phyloP scores from a whole-genome alignment of 176 grass and related monocot genomes.

The Oryza officinalis region DNA sequence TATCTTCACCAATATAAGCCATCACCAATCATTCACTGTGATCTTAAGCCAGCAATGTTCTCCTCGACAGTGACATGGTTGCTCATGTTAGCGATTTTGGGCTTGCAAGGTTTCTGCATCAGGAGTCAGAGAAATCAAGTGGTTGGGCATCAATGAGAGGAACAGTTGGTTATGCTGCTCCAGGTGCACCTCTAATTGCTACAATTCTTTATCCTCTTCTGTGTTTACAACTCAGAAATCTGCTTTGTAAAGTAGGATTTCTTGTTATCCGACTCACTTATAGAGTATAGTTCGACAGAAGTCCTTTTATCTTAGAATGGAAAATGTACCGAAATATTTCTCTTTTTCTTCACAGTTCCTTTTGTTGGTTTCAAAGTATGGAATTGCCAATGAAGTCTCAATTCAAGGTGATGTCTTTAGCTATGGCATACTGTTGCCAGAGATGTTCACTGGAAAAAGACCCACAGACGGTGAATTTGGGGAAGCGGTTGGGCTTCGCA shows the following conservation, averaged over 20 bases:
- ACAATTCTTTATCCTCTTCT: neutral
- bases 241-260: neutral
- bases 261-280: neutral
- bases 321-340: neutral
- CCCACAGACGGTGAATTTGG: conserved; percentile 26
- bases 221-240: neutral
- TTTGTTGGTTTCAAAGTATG: conserved; percentile 18
- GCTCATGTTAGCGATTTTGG: neutral
- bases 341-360: neutral
- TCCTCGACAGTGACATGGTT: conserved; percentile 4
- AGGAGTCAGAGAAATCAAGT: neutral
- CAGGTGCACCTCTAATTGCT: neutral
- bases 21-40: conserved; percentile 22
- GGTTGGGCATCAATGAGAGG: conserved; percentile 3
- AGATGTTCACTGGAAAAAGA: conserved; percentile 37
- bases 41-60: conserved; percentile 34
- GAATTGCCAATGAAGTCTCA: conserved; percentile 19
- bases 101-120: conserved; percentile 33
- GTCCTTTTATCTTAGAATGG: neutral
- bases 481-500: conserved; percentile 16
- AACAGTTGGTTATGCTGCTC: conserved; percentile 17
- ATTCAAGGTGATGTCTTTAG: conserved; percentile 35
- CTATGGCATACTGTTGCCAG: conserved; percentile 31
- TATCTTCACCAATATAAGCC: conserved; percentile 26
- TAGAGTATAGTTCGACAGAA: neutral